phyloP scores from a whole-genome alignment of 352 stramenopile species.

The Lagenidium sp. region DNA sequence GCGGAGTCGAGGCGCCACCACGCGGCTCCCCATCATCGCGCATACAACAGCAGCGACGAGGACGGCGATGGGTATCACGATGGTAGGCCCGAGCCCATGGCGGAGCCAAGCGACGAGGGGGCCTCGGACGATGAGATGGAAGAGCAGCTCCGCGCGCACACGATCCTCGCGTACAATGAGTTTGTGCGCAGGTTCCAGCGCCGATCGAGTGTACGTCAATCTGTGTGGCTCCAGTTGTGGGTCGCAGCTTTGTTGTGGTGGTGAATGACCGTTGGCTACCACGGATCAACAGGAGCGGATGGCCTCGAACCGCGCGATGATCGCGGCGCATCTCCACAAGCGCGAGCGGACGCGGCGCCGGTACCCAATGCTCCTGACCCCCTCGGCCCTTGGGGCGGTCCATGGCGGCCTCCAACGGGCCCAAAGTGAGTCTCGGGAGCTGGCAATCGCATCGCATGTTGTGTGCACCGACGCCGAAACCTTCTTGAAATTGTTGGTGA shows the following conservation, averaged over 20 bases:
- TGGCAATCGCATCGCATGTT: neutral
- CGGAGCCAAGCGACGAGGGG: no score
- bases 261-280: neutral
- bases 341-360: slow-evolving; percentile 13
- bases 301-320: slow-evolving; percentile 46
- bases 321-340: slow-evolving; percentile 20
- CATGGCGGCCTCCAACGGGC: slow-evolving; percentile 26
- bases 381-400: slow-evolving; percentile 23
- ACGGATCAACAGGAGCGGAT: slow-evolving; percentile 29
- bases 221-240: neutral
- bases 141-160: slow-evolving; percentile 62
- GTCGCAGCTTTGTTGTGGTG: neutral
- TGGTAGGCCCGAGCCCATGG: no score
- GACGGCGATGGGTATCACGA: no score
- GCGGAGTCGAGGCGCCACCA: no score
- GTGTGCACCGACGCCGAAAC: no score
- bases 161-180: slow-evolving; percentile 53
- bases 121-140: slow-evolving; percentile 45
- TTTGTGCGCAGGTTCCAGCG: slow-evolving; percentile 56
- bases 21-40: no score
- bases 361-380: slow-evolving; percentile 18
- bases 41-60: no score
- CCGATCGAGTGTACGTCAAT: slow-evolving; percentile 30
- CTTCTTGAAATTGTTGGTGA: no score
- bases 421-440: slow-evolving; percentile 29